phyloP scores from a whole-genome alignment of 1,284 basidiomycete species.

The Salmacisia buchloeana region DNA sequence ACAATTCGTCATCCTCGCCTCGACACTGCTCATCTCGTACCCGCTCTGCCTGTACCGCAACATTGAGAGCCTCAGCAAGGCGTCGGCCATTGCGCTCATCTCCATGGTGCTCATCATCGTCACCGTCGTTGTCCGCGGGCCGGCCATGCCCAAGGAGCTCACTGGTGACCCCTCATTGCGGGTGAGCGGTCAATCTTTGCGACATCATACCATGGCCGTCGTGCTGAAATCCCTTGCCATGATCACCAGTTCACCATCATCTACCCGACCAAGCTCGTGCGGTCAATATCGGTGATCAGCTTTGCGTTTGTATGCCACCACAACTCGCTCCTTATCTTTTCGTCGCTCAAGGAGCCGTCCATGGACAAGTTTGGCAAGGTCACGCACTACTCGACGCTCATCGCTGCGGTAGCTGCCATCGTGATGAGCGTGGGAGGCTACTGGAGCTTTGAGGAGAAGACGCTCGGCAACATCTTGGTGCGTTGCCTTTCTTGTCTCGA shows the following conservation, averaged over 20 bases:
- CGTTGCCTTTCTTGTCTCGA: neutral
- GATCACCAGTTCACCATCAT: constrained; percentile 69
- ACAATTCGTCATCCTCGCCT: constrained; percentile 68
- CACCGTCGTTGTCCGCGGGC: constrained; percentile 79
- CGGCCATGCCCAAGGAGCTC: constrained; percentile 69
- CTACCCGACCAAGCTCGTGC: constrained; percentile 60
- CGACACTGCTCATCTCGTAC: constrained; percentile 61
- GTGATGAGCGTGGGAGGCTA: constrained; percentile 81
- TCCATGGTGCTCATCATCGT: constrained; percentile 92
- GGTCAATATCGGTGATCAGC: constrained; percentile 48
- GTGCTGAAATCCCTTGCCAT: neutral
- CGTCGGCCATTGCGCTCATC: constrained; percentile 68
- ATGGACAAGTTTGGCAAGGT: constrained; percentile 88
- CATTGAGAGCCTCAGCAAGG: constrained; percentile 91
- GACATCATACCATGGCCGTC: neutral
- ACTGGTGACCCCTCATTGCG: constrained; percentile 60
- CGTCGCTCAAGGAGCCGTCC: constrained; percentile 83
- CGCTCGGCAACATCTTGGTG: constrained; percentile 56
- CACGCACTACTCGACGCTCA: constrained; percentile 62
- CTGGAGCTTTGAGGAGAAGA: constrained; percentile 87
- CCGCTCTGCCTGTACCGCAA: constrained; percentile 92
- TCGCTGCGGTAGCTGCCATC: constrained; percentile 41
- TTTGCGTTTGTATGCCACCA: constrained; percentile 51
- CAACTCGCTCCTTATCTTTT: constrained; percentile 66
- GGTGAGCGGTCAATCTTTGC: constrained; percentile 10